Evolutionary conservation across 768 basidiomycete species (phyloP), one percentile per base, ranked within the genome.

Genomic region (Ephemerocybe angulata): DNA sequence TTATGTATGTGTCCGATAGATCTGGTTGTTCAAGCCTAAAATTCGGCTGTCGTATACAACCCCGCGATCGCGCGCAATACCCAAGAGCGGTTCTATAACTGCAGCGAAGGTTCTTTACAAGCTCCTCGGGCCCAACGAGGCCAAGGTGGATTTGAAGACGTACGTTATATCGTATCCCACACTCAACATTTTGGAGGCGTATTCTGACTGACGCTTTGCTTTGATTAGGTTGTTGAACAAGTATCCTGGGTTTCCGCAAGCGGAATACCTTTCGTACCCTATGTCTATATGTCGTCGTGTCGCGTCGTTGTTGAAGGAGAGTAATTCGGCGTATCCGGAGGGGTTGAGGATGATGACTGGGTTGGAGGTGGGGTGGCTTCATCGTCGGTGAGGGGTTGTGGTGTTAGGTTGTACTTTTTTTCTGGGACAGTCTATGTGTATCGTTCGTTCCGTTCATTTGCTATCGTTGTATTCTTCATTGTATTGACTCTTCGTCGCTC

Each of bases 21-120:
- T 98, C 21, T 98, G 96, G 95, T 66, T 98, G 21, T 97, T 98
- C 80, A 97, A 95, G 68, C 93, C 94, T 0, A 85, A 79, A 58
- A 83, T 98, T 60, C 83, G 81, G 11, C 70, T 98, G 13, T 83
- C 93, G 1, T 95, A 93, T 65, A 79, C 81, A 42, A 76, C 81
- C 8, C 69, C 80, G 5, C 69, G 71, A 11, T 73, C 80, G 17
- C 82, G 81, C 52, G 67, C 80, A 6, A 75, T 92, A 21, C 81
- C 86, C 7, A 82, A 83, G 65, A 77, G 73, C 46, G 84, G 78
- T 5, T 81, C 83, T 4, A 77, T 88, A 13, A 75, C 79, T 41
- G 86, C 84, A 2, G 88, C 92, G 41, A 95, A 96, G 68, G 87
- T 97, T 41, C 72, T 97, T 60, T 98, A 82, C 76, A 90, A 90